A percentile compares a stretch with the other conserved stretches of the same genome.
Evolutionary conservation across 345 rosid genomes (phyloP).

Genomic region (Erysimum cheiranthoides): DNA sequence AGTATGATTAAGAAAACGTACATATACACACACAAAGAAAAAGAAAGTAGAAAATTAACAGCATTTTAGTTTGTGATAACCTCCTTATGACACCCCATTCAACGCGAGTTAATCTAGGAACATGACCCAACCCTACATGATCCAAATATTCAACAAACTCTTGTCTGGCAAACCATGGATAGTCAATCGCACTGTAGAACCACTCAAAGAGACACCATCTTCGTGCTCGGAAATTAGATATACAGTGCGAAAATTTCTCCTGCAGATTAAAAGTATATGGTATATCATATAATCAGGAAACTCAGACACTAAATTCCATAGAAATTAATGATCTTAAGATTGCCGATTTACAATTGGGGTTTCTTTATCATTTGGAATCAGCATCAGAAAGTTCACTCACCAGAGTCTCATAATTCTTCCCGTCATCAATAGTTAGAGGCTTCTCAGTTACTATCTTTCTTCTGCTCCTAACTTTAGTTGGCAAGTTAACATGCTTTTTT

Average conservation of each 20-base stretch:
- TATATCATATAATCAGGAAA: constrained; percentile 31
- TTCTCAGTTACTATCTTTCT: constrained; percentile 60
- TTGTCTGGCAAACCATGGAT: constrained; percentile 89
- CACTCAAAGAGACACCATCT: constrained; percentile 81
- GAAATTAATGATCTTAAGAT: constrained; percentile 52
- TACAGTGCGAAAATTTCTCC: constrained; percentile 70
- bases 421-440: constrained; percentile 49
- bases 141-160: constrained; percentile 88
- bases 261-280: constrained; percentile 43
- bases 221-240: constrained; percentile 58
- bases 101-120: constrained; percentile 81
- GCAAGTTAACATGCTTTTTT: constrained; percentile 56
- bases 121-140: constrained; percentile 86
- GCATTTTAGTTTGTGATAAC: constrained; percentile 45
- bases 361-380: constrained; percentile 43
- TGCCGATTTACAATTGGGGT: constrained; percentile 27
- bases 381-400: constrained; percentile 49
- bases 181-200: constrained; percentile 86
- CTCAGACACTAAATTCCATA: constrained; percentile 39
- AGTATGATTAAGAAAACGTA: constrained; percentile 26
- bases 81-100: constrained; percentile 95
- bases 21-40: constrained; percentile 3
- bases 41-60: constrained; percentile 17
- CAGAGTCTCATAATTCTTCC: constrained; percentile 44
- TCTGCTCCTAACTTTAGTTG: constrained; percentile 76